Evolutionary conservation across 441 rosid species (phyloP).

Genomic region (Viola pubescens): DNA sequence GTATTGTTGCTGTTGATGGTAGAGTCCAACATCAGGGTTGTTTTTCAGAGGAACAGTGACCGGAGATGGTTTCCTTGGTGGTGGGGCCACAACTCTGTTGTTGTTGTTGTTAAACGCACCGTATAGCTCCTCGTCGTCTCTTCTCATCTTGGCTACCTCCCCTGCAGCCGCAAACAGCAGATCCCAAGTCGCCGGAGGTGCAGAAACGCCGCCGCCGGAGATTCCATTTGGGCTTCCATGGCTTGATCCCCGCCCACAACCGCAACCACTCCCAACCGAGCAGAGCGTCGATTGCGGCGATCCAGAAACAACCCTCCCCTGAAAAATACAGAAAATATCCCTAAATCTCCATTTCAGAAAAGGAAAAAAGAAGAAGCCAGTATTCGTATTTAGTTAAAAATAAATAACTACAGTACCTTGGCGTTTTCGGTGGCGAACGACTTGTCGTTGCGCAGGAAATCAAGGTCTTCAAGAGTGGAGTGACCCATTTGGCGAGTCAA

Average conservation of each 20-base stretch:
- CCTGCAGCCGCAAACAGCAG: slow-evolving; percentile 51
- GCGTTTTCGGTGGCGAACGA: slow-evolving; percentile 13
- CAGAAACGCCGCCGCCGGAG: slow-evolving; percentile 19
- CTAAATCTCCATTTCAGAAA: background rate
- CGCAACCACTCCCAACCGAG: slow-evolving; percentile 29
- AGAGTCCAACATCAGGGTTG: slow-evolving; percentile 16
- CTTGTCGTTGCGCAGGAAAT: slow-evolving; percentile 15
- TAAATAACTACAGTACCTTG: slow-evolving; percentile 22
- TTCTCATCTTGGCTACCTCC: slow-evolving; percentile 41
- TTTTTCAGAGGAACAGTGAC: slow-evolving; percentile 22
- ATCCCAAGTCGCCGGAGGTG: slow-evolving; percentile 47
- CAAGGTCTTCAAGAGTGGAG: slow-evolving; percentile 36
- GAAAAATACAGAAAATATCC: background rate
- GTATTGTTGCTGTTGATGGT: slow-evolving; percentile 10
- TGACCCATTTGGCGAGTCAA: slow-evolving; percentile 39
- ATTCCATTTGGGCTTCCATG: slow-evolving; percentile 26
- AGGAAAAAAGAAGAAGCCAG: background rate
- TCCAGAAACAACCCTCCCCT: slow-evolving; percentile 36
- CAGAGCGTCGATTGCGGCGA: slow-evolving; percentile 60
- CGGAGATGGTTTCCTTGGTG: slow-evolving; percentile 25
- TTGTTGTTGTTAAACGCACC: slow-evolving; percentile 8
- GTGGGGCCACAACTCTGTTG: slow-evolving; percentile 26
- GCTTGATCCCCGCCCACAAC: slow-evolving; percentile 29
- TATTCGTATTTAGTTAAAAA: background rate
- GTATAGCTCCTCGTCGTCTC: slow-evolving; percentile 24